Evolutionary conservation across 1,139 yeast genomes (phyloP).

Genomic region (Scheffersomyces stambukii): DNA sequence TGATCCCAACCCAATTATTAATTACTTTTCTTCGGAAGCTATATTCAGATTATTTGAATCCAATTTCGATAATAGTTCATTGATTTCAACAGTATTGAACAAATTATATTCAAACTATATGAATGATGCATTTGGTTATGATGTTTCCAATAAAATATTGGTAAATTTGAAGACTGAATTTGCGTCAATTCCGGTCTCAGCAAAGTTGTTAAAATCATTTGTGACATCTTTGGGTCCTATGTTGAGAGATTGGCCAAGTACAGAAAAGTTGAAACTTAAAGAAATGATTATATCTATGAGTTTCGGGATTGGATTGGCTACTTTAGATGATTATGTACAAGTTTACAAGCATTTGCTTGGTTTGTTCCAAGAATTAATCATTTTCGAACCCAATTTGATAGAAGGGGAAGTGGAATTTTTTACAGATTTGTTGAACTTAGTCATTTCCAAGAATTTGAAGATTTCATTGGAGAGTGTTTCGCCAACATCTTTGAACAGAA

Average conservation of each 20-base stretch:
- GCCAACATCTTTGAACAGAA: slow-evolving; percentile 33
- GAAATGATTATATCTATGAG: slow-evolving; percentile 28
- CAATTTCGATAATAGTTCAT: slow-evolving; percentile 48
- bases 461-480: slow-evolving; percentile 29
- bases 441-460: slow-evolving; percentile 36
- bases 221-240: slow-evolving; percentile 40
- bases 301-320: slow-evolving; percentile 30
- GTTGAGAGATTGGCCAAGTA: slow-evolving; percentile 20
- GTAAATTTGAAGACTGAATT: slow-evolving; percentile 28
- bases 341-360: slow-evolving; percentile 24
- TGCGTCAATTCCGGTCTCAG: slow-evolving; percentile 19
- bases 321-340: slow-evolving; percentile 24
- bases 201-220: slow-evolving; percentile 26
- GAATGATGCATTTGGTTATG: slow-evolving; percentile 45
- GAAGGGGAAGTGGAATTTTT: slow-evolving; percentile 29
- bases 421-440: slow-evolving; percentile 25
- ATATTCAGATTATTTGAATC: slow-evolving; percentile 51
- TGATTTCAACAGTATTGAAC: slow-evolving; percentile 44
- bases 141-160: slow-evolving; percentile 18
- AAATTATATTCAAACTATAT: slow-evolving; percentile 46
- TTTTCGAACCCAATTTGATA: slow-evolving; percentile 36
- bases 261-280: slow-evolving; percentile 21
- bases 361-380: slow-evolving; percentile 36
- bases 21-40: slow-evolving; percentile 65
- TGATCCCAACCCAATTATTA: slow-evolving; percentile 86